Evolutionary conservation across 2,329 filamentous ascomycete genomes (phyloP), one percentile per base, ranked within the genome.

Genomic region (Diaporthe sp.): DNA sequence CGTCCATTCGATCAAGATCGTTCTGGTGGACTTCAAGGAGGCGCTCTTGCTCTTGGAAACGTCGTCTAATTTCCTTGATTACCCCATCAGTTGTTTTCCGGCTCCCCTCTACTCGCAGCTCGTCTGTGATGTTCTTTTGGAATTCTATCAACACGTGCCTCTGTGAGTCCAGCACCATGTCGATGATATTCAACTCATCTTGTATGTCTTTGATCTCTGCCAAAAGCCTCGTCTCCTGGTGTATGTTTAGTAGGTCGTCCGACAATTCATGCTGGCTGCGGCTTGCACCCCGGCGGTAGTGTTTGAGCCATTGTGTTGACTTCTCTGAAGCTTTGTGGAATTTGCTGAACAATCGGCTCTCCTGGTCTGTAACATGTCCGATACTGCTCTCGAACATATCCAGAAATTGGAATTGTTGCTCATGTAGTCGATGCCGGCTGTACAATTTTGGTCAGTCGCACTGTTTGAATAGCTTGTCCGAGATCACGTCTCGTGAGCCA

Each of bases 301-400:
- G 85, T 74, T 86, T 86, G 13, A 89, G 81, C 88, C 89, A 90
- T 63, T 84, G 81, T 0, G 89, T 89, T 9, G 90, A 90, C 77
- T 89, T 85, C 15, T 84, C 85, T 0, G 90, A 92, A 0, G 90
- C 91, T 19, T 81, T 82, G 75, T 92, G 91, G 82, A 93, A 93
- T 19, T 85, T 83, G 44, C 84, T 84, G 77, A 93, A 93, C 0
- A 92, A 85, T n/a, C 86, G 81, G 0, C 88, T 91, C 79, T 92
- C 89, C 51, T 81, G 85, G 79, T 86, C 87, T 30, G 87, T 89
- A 2, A 87, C 82, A 1, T 81, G 81, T 15, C 91, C 91, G 55
- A 93, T 92, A 2, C 88, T 90, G 19, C 86, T 87, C 76, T 92
- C 91, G 75, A 93, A 93, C 88, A 93, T 93, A 75, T 93, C 91